Evolutionary conservation across 768 basidiomycete species (phyloP), one percentile per base, ranked within the genome.

Genomic region (Cubamyces sp.): DNA sequence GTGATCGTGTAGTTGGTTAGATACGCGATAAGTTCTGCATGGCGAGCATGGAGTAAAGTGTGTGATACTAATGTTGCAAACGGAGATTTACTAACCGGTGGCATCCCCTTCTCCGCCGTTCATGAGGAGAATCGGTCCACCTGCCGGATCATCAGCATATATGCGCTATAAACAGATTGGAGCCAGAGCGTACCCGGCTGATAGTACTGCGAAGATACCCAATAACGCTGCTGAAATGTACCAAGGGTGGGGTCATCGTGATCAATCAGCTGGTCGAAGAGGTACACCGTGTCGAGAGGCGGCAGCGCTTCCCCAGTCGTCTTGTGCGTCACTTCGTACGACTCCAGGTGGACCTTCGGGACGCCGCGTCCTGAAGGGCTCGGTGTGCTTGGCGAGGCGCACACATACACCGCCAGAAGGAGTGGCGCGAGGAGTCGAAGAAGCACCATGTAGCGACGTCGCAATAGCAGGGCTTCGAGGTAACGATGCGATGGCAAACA

Each of bases 161-260:
- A 11, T 11, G 9, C 5, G 34, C 34, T 34, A 62, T 34, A 11
- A 7, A 34, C 4, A 34, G 4, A 34, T 1, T 34, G 1, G 34
- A 34, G 34, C 34, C 11, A 5, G 9, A 34, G 5, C 69, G 40
- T 40, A 75, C 74, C 74, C 9, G 57, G 30, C 71, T 86, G 76
- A 64, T 90, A 90, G 66, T 78, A 88, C 71, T 90, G 85, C 72
- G 78, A 87, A 28, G 84, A 84, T 61, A 83, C 78, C 87, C 87
- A 91, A 73, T 81, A 91, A 34, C 90, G 82, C 73, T 91, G 90
- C 70, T 84, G 78, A 74, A 92, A 92, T 18, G 88, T 91, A n/a
- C 90, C 90, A n/a, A 83, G 74, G 25, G 78, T 74, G n/a, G 87
- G 84, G 62, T 84, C 73, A 37, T 70, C 78, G 69, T 84, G 84